phyloP scores from a whole-genome alignment of 441 rosid species.

The Euphorbia celastroides region DNA sequence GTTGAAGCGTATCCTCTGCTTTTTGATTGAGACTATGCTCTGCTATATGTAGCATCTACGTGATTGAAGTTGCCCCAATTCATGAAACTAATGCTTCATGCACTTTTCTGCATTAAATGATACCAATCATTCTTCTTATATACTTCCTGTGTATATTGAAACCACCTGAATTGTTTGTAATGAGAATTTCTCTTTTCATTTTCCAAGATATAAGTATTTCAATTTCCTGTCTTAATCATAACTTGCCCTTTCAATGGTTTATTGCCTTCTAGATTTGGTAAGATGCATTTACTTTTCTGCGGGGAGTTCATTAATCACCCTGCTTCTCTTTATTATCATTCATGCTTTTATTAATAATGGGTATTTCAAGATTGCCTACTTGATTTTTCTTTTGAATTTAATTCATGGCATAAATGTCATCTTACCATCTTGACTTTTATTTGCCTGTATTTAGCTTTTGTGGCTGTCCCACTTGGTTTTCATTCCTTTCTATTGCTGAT shows the following conservation, averaged over 20 bases:
- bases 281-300: slow-evolving; percentile 16
- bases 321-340: background rate
- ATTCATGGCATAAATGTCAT: slow-evolving; percentile 9
- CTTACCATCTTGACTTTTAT: slow-evolving; percentile 10
- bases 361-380: background rate
- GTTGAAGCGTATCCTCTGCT: background rate
- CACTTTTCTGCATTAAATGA: slow-evolving; percentile 16
- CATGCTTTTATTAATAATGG: background rate
- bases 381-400: background rate
- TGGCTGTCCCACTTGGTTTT: slow-evolving; percentile 6
- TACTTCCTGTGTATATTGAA: slow-evolving; percentile 2
- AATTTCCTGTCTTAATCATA: slow-evolving; percentile 4
- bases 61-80: slow-evolving; percentile 14
- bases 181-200: slow-evolving; percentile 5
- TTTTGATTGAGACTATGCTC: slow-evolving; percentile 8
- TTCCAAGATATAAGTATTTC: background rate
- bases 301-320: background rate
- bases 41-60: slow-evolving; percentile 10
- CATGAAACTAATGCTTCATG: slow-evolving; percentile 15
- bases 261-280: slow-evolving; percentile 20
- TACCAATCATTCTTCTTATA: slow-evolving; percentile 12
- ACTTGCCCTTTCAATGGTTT: background rate
- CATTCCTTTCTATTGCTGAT: slow-evolving; percentile 18
- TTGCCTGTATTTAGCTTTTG: background rate
- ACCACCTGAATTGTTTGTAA: slow-evolving; percentile 13